Base-by-base conservation (phyloP, 805 yeast genomes). In the Saccharomycopsis sp. region DNA sequence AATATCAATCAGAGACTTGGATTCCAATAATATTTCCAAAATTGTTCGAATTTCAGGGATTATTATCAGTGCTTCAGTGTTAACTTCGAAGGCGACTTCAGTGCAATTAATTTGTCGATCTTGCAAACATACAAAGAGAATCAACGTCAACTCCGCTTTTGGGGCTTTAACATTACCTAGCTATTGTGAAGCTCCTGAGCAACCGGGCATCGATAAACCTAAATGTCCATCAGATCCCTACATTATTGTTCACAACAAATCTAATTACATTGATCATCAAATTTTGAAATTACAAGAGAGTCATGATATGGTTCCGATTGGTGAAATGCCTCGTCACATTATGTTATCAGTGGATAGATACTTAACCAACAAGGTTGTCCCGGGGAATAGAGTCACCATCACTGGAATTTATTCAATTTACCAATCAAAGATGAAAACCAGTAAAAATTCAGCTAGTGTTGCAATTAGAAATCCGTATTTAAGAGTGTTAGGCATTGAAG, bases 271-370 rank as follows among this genome's bases (percentile, higher is more conserved):
- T 43, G 97, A 93, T 64, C 97, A 94, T 61, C 99, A 93, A 64
- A 79, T 83, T 24, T 72, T 93, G 57, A 93, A 93, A 62, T 71
- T 93, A 45, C 99, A 93, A 63, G 98, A 93, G 61, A 73, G 93
- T n/a, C 97, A 97, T 9, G 99, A 93, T 61, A 85, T 85, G 81
- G 97, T 93, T 1, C 99, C 98, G 1, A 95, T 93, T 23, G 98
- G 99, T 54, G 99, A 93, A 66, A 82, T 93, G 87, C 99, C 99
- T 6, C 77, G 99, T 54, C 95, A 93, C 57, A 81, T 93, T 33
- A 59, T 86, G 47, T 70, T 93, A 52, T 84, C 93, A 35, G 86
- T 87, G 27, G 97, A 93, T 61, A 74, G 98, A 50, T 85, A 85
- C 55, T 68, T 93, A 59, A 83, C 96, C 22, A 93, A 93, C 65